Conservation (phyloP, 495 filamentous ascomycete species). For the Lasiosphaeria hispida region DNA sequence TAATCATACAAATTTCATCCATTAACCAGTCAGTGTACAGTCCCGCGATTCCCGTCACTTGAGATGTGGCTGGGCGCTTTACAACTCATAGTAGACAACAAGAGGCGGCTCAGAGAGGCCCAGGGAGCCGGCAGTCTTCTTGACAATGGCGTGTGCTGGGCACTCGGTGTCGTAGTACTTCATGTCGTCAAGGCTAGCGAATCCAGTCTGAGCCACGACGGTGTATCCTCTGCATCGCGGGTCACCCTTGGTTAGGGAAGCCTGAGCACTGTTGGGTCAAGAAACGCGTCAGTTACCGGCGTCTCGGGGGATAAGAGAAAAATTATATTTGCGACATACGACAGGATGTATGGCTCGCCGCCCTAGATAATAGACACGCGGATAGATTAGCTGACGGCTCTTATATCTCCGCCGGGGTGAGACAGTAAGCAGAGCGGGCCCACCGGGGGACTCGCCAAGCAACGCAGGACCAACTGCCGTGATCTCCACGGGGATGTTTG, state of each 20-base stretch:
- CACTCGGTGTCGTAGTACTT: constrained; percentile 66
- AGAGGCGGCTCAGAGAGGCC: constrained; percentile 44
- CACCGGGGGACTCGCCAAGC: no score
- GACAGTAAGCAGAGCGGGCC: no score
- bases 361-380: constrained; percentile 40
- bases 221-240: constrained; percentile 63
- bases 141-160: constrained; percentile 59
- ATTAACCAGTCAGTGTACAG: background rate
- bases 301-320: background rate
- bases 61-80: background rate
- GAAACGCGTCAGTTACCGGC: background rate
- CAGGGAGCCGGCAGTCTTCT: constrained; percentile 41
- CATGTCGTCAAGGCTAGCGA: constrained; percentile 65
- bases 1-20: no score
- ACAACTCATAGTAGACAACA: constrained; percentile 41
- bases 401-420: no score
- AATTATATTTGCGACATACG: constrained; percentile 7
- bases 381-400: no score
- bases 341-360: constrained; percentile 64
- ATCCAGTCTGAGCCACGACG: constrained; percentile 56
- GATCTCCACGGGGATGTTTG: no score
- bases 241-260: constrained; percentile 48
- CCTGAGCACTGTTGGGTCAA: constrained; percentile 31
- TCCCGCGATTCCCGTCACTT: background rate
- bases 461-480: no score